Evolutionary conservation across 768 basidiomycete species (phyloP).

Genomic region (Phlebiopsis flavidoalba): DNA sequence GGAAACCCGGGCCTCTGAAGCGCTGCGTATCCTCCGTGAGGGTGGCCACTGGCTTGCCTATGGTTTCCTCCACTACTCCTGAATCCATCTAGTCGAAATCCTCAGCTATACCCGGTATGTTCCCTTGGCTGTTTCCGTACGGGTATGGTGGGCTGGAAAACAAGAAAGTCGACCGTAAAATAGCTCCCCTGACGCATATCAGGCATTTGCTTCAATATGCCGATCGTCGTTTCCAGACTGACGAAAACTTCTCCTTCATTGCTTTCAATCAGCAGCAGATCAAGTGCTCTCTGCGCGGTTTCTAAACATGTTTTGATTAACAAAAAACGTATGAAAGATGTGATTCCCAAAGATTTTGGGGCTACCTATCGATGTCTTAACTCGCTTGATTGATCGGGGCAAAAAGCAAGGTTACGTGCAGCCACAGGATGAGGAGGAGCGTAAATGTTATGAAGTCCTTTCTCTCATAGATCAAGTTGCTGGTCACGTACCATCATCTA

Average conservation of each 20-base stretch:
- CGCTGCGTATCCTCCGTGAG: conserved; percentile 24
- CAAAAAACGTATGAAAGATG: conserved; percentile 15
- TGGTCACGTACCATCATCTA: conserved; percentile 23
- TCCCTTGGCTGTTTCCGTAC: conserved; percentile 39
- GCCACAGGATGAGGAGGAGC: conserved; percentile 28
- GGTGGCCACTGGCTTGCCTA: conserved; percentile 19
- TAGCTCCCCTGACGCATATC: conserved; percentile 16
- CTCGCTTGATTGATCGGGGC: conserved; percentile 22
- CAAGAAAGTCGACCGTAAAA: conserved; percentile 13
- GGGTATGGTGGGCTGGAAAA: conserved; percentile 31
- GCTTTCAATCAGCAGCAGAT: conserved; percentile 37
- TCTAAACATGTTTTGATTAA: conserved; percentile 17
- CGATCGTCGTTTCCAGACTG: conserved; percentile 35
- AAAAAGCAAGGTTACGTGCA: conserved; percentile 25
- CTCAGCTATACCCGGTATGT: conserved; percentile 30
- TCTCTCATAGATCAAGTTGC: conserved; percentile 31
- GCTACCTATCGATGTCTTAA: conserved; percentile 20
- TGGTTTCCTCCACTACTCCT: conserved; percentile 24
- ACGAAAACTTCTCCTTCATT: conserved; percentile 31
- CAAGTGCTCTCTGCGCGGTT: conserved; percentile 20
- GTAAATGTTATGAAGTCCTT: conserved; percentile 30
- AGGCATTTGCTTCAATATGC: conserved; percentile 30
- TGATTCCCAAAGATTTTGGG: conserved; percentile 13
- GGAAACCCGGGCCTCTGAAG: conserved; percentile 17
- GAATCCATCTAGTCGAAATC: conserved; percentile 31